These are phyloP conservation scores for Clarkia xantiana DNA, from an alignment of 345 rosid genomes.

Conservation along the genomic window DNA sequence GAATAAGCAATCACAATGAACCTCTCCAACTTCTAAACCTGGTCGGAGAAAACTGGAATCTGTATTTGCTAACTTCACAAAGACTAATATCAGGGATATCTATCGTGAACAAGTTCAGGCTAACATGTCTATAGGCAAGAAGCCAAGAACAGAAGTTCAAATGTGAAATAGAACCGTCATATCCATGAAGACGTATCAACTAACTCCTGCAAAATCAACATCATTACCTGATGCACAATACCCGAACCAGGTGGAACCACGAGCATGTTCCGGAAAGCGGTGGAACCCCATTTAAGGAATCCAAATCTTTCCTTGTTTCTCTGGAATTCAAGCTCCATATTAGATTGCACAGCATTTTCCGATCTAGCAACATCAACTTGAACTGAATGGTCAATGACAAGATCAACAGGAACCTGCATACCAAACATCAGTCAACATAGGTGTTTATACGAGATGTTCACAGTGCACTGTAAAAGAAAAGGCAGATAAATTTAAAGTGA, in stretches of 20 bases:
- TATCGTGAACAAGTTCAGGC: too few species aligned
- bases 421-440: slow-evolving; percentile 3
- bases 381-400: slow-evolving; percentile 95
- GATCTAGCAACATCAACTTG: slow-evolving; percentile 96
- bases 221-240: slow-evolving; percentile 90
- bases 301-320: slow-evolving; percentile 96
- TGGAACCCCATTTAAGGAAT: slow-evolving; percentile 96
- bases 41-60: too few species aligned
- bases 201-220: not conserved
- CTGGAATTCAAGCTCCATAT: slow-evolving; percentile 90
- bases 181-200: not conserved
- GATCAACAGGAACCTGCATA: slow-evolving; percentile 89
- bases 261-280: slow-evolving; percentile 86
- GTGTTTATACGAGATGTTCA: too few species aligned
- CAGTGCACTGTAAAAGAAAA: too few species aligned
- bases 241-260: slow-evolving; percentile 99
- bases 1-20: too few species aligned
- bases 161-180: not conserved
- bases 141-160: not conserved
- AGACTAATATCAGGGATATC: too few species aligned
- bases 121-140: too few species aligned
- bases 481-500: too few species aligned
- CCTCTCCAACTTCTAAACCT: too few species aligned
- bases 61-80: too few species aligned
- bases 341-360: slow-evolving; percentile 90